Base-by-base conservation (phyloP, 805 yeast species). In the Candida arabinofermentans region DNA sequence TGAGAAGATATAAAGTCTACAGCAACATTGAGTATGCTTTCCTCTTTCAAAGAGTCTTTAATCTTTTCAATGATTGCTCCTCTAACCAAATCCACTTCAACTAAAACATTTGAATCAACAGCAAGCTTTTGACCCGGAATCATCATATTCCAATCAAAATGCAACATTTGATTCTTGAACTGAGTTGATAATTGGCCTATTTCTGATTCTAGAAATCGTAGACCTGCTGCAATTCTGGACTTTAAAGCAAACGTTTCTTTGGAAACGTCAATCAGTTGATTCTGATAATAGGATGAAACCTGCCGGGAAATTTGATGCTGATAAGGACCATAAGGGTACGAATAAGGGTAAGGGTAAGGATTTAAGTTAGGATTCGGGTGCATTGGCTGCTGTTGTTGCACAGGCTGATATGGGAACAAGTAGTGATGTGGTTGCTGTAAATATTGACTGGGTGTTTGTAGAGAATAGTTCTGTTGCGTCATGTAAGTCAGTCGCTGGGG, bases 101-200 rank as follows among this genome's bases (percentile, higher is more conserved):
- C 14, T 3, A 24, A 3, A 19, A 34, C 16, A 7, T 16, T 24
- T 8, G 27, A 24, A 16, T 34, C 29, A 8, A 34, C n/a, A 2
- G 16, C 14, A 12, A 34, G 13, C 14, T 17, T 18, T 24, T 14
- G 30, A 8, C 30, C 8, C 5, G 24, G 14, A 14, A 8, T 26
- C 13, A 12, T 24, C n/a, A n/a, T 19, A 8, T 24, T 26, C 37
- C 37, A 34, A 24, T 34, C 17, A 17, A 34, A 34, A 21, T 34
- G 10, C n/a, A 34, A 10, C 37, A 34, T 34, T 24, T 34, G 37
- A 10, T 34, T 34, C 24, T 34, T 34, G 30, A 34, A 34, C 22
- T 34, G 37, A 3, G 37, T 24, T 8, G 37, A 34, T 5, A 34
- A 18, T 18, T 34, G 37, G 3, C 37, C 37, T 9, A 34, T 24